These are phyloP conservation scores for Aspergillus aculeatus DNA, from an alignment of 2,329 filamentous ascomycete genomes.

Conservation along the genomic window DNA sequence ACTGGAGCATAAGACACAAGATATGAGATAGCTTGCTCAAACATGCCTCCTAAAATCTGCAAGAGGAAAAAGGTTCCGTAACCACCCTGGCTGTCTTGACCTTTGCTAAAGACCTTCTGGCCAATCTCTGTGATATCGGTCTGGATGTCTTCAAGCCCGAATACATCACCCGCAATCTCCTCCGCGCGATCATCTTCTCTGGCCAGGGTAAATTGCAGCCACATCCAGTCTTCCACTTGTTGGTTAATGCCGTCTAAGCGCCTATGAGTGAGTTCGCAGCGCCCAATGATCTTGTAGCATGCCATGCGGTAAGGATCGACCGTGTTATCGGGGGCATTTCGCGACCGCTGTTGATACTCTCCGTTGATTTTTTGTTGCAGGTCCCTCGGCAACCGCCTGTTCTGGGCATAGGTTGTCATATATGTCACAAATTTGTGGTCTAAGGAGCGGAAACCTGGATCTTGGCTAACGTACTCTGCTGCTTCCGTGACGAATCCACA, in stretches of 20 bases:
- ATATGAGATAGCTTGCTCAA: slow-evolving; percentile 88
- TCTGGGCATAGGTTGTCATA: slow-evolving; percentile 78
- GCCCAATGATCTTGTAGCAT: slow-evolving; percentile 96
- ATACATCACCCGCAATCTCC: slow-evolving; percentile 62
- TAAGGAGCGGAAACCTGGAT: slow-evolving; percentile 78
- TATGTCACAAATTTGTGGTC: slow-evolving; percentile 89
- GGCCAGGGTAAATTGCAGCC: slow-evolving; percentile 64
- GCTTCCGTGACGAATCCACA: slow-evolving; percentile 83
- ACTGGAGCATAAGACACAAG: slow-evolving; percentile 89
- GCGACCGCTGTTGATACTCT: slow-evolving; percentile 81
- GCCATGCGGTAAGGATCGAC: slow-evolving; percentile 95
- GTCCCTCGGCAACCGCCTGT: slow-evolving; percentile 73
- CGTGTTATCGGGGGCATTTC: slow-evolving; percentile 80
- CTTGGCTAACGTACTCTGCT: slow-evolving; percentile 78
- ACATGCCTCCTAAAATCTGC: slow-evolving; percentile 86
- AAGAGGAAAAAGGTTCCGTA: slow-evolving; percentile 93
- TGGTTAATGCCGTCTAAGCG: slow-evolving; percentile 59
- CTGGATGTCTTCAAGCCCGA: slow-evolving; percentile 68
- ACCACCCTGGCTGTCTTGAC: slow-evolving; percentile 71
- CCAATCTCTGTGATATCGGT: slow-evolving; percentile 84
- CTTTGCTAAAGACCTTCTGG: slow-evolving; percentile 83
- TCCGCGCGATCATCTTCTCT: slow-evolving; percentile 61
- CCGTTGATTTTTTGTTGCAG: slow-evolving; percentile 84
- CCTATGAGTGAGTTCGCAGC: slow-evolving; percentile 60
- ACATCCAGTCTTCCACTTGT: slow-evolving; percentile 65